Percentiles rank a stretch among this genome's conserved stretches.
phyloP scores from a whole-genome alignment of 2,329 filamentous ascomycete species.

The Aureobasidium sp. region DNA sequence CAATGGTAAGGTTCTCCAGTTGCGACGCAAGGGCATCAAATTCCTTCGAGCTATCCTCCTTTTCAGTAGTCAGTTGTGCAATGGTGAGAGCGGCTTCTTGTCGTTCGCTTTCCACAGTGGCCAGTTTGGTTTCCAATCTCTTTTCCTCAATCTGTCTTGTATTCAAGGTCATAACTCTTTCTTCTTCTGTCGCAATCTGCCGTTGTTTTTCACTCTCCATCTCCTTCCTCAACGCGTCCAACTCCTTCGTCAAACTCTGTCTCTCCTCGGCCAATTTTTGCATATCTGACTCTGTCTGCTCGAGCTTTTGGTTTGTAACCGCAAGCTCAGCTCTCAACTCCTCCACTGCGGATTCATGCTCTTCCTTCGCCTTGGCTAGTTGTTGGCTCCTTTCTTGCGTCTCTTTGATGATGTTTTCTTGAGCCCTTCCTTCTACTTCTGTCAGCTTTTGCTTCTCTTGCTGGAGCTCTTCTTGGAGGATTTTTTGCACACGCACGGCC shows the following conservation, averaged over 20 bases:
- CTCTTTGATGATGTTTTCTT: background rate
- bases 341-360: background rate
- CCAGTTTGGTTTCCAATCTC: background rate
- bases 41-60: conserved; percentile 11
- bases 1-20: conserved; percentile 11
- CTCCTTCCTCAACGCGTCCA: conserved; percentile 8
- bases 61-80: conserved; percentile 1
- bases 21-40: conserved; percentile 9
- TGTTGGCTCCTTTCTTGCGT: background rate
- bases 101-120: conserved; percentile 11
- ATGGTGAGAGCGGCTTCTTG: background rate
- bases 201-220: background rate
- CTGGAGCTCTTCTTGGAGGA: conserved; percentile 1
- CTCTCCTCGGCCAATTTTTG: background rate
- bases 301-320: conserved; percentile 1
- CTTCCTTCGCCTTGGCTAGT: conserved; percentile 2
- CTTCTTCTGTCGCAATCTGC: background rate
- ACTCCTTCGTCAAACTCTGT: background rate
- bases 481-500: conserved; percentile 11
- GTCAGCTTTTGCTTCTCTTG: conserved; percentile 7
- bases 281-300: background rate
- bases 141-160: conserved; percentile 3
- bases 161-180: background rate
- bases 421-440: conserved; percentile 11
- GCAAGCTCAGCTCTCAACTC: conserved; percentile 4